Evolutionary conservation across 805 yeast species (phyloP).

Genomic region (Schizosaccharomyces osmophilus): DNA sequence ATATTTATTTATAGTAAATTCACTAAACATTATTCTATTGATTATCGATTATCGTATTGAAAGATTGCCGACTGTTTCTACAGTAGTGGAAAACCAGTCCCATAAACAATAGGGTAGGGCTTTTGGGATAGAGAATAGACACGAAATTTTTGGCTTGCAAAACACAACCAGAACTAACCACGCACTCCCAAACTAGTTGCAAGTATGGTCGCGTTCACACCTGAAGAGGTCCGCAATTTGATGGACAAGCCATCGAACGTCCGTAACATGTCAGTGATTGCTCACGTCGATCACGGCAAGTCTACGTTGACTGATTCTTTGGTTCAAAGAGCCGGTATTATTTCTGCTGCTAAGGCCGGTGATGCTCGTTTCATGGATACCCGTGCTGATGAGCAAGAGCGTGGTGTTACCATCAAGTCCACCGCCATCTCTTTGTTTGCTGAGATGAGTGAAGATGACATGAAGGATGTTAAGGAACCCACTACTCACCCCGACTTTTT

Average conservation of each 20-base stretch:
- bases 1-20: too few species aligned
- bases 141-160: not conserved
- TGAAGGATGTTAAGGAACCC: constrained; percentile 70
- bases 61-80: too few species aligned
- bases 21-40: too few species aligned
- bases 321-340: constrained; percentile 98
- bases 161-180: not conserved
- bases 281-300: constrained; percentile 99
- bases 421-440: constrained; percentile 94
- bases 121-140: not conserved
- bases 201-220: constrained; percentile 2
- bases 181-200: not conserved
- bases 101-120: not conserved
- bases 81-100: not conserved
- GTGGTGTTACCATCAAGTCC: constrained; percentile 98
- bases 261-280: constrained; percentile 99
- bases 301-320: constrained; percentile 97
- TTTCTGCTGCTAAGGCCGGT: constrained; percentile 98
- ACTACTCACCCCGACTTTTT: constrained; percentile 83
- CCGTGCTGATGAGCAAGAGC: constrained; percentile 99
- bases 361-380: constrained; percentile 99
- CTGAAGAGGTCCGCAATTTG: constrained; percentile 79
- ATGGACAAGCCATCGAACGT: constrained; percentile 99
- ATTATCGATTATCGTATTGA: too few species aligned
- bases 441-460: constrained; percentile 64